phyloP scores from a whole-genome alignment of 2,329 filamentous ascomycete species.

The Pyricularia grisea region DNA sequence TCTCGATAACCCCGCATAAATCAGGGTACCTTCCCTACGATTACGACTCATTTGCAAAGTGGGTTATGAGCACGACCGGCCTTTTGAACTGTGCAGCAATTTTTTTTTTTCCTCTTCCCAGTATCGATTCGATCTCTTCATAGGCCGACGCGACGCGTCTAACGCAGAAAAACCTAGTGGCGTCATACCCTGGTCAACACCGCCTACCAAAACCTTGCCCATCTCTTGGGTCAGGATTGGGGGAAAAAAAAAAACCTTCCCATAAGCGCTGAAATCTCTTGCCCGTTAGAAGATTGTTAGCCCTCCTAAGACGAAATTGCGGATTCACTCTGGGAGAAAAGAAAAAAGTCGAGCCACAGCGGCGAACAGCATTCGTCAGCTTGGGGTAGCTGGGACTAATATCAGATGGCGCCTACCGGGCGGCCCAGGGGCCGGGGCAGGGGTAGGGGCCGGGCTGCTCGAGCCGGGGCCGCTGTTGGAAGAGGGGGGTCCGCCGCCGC shows the following conservation, averaged over 20 bases:
- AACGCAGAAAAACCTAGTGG: not conserved
- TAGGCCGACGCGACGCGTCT: not conserved
- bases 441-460: constrained; percentile 8
- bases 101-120: not conserved
- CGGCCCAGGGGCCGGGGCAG: constrained; percentile 6
- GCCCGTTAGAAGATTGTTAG: not conserved
- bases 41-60: not conserved
- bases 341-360: not conserved
- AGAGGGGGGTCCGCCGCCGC: constrained; percentile 7
- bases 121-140: not conserved
- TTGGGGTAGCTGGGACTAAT: not conserved
- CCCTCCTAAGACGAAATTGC: not conserved
- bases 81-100: not conserved
- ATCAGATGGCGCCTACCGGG: constrained; percentile 2
- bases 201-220: not conserved
- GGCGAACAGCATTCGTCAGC: not conserved
- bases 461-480: constrained; percentile 5
- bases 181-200: not conserved
- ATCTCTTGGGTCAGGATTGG: not conserved
- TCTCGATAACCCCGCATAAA: not conserved
- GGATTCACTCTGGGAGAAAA: not conserved
- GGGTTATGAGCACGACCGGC: not conserved
- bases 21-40: not conserved
- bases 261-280: not conserved
- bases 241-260: not conserved